Evolutionary conservation across 495 filamentous ascomycete species (phyloP).

Genomic region (Penicillium egyptiacum): DNA sequence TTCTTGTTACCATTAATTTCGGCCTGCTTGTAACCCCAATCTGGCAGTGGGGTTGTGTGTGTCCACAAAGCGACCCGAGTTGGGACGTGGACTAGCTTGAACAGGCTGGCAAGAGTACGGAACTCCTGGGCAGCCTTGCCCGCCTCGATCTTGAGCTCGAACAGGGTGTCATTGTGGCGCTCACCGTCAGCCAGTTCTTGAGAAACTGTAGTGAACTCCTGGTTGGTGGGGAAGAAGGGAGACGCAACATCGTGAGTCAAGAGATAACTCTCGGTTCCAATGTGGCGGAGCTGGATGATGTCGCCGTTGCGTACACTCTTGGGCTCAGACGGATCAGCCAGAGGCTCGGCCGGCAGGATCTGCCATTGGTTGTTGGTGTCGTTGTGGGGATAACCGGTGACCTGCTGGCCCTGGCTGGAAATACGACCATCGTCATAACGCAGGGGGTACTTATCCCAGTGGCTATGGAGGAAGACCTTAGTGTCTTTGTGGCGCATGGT

Average conservation of each 20-base stretch:
- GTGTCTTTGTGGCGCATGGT: constrained; percentile 94
- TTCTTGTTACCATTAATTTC: constrained; percentile 99
- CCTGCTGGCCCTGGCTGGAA: constrained; percentile 96
- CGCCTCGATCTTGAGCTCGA: constrained; percentile 87
- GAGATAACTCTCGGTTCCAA: constrained; percentile 83
- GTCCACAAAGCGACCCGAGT: constrained; percentile 99
- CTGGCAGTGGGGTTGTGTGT: constrained; percentile 85
- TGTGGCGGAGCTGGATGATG: constrained; percentile 80
- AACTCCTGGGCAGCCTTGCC: constrained; percentile 82
- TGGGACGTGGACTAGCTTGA: constrained; percentile 91
- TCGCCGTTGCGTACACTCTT: constrained; percentile 81
- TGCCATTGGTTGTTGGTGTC: constrained; percentile 99
- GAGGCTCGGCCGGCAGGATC: constrained; percentile 65
- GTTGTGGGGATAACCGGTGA: constrained; percentile 96
- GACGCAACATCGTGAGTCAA: constrained; percentile 99
- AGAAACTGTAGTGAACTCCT: constrained; percentile 89
- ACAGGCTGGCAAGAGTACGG: constrained; percentile 83
- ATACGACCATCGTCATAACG: constrained; percentile 97
- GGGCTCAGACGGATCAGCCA: constrained; percentile 51
- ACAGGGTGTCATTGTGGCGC: constrained; percentile 85
- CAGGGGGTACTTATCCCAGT: constrained; percentile 83
- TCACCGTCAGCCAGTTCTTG: constrained; percentile 71
- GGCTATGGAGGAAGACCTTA: constrained; percentile 92
- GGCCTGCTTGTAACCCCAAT: constrained; percentile 95
- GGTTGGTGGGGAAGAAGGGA: constrained; percentile 94